Evolutionary conservation across 176 grass and related monocot genomes (phyloP), one percentile per base, ranked within the genome.

Genomic region (Aegilops speltoides): DNA sequence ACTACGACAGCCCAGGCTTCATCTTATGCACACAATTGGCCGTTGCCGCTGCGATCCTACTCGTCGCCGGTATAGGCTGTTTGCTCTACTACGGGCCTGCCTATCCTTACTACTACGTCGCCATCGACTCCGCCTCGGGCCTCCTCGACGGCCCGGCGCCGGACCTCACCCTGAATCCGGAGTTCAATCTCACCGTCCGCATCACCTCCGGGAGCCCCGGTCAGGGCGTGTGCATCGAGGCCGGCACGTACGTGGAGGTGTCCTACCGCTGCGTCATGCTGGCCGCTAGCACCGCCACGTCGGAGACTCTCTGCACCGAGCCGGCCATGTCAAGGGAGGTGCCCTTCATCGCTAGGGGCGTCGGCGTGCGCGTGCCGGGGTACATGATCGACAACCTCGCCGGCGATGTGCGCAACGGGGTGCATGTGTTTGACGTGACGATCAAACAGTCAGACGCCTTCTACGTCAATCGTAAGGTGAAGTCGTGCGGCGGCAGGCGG

Each of bases 321-420:
- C 63, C 63, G 25, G 24, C 25, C 2, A 7, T 0, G 25, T 65
- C 63, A 65, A 16, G 45, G 73, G 25, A 76, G 15, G 41, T 17
- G 64, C 6, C 64, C 38, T 46, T 82, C 40, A 0, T 82, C 24
- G 80, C 80, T 3, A 34, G 64, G 80, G 64, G 80, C 40, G 5
- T 25, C 28, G 64, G 25, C 37, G 79, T 65, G 36, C 61, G 36
- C 37, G 23, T 81, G 37, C 78, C 78, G 7, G 56, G 78, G n/a
- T 82, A 52, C 64, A 12, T 43, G 79, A 45, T 65, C 41, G 79
- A 82, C 38, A 82, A 20, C 64, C 64, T 82, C 15, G 64, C 43
- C 36, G 28, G 8, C 16, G 80, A 82, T 10, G 45, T 82, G 80
- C 25, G 43, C 9, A 16, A 11, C 10, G 80, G 80, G 17, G 80